Evolutionary conservation across 305 asterid species (phyloP), one percentile per base, ranked within the genome.

Genomic region (Nicotiana rustica): DNA sequence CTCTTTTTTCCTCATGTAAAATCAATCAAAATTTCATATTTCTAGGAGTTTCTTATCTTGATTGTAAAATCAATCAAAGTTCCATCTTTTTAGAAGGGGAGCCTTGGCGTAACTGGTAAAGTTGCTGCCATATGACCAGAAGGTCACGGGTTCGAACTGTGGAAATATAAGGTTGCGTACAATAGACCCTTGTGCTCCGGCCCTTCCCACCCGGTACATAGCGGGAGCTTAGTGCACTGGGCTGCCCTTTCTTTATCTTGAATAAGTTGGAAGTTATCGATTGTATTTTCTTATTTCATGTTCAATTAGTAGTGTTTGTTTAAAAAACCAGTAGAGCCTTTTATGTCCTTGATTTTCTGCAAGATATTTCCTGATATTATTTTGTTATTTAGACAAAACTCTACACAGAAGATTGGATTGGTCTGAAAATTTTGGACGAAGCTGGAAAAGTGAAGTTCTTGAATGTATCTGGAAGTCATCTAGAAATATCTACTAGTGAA

Each of bases 401-500:
- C 3, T 93, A 96, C 68, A 91, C 70, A 2, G 98, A 96, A 87
- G 97, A 96, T 84, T 94, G 94, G 98, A 96, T 96, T n/a, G 99
- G 99, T 79, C 84, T 96, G 91, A 92, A 82, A 85, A 82, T 89
- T 1, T 85, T 96, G 88, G 96, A 96, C 44, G 93, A 93, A 89
- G 97, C 95, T 59, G 97, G 98, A 85, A 94, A 90, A 82, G 98
- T 96, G 88, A 91, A 90, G 89, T 96, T 89, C 65, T 83, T 93
- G 49, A 93, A 86, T 19, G 91, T 88, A 67, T 71, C 91, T 3
- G 97, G 98, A 15, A 44, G 79, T 21, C 99, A 94, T 88, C 97
- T 96, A 41, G 90, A 92, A 67, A 82, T 94, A 41, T 86, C 95
- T 31, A 66, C 88, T 2, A 82, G 82, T 59, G 98, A 92, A 31